phyloP scores from a whole-genome alignment of 371 early-diverging fungal species.

The Syncephalis fuscata region DNA sequence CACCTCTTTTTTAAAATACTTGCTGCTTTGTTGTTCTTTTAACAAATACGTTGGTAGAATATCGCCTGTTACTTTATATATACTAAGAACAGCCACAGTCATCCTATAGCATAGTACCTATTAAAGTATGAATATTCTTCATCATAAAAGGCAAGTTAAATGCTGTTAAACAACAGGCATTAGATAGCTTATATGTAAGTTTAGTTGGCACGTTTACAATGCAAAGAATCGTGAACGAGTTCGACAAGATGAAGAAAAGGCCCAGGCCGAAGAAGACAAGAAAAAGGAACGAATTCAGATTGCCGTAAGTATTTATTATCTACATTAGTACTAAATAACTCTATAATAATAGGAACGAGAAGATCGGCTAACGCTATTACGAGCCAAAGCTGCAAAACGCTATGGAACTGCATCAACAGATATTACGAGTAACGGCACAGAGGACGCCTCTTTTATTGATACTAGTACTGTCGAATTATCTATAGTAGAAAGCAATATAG shows the following conservation, averaged over 20 bases:
- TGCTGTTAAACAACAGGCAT: neutral
- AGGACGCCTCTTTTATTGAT: too few relatives aligned
- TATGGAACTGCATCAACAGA: too few relatives aligned
- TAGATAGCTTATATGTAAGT: neutral
- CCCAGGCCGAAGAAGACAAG: slow-evolving; percentile 24
- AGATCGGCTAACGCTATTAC: slow-evolving; percentile 23
- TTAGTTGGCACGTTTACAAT: slow-evolving; percentile 63
- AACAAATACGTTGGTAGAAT: too few relatives aligned
- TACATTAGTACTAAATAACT: neutral
- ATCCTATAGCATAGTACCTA: too few relatives aligned
- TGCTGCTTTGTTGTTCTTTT: too few relatives aligned
- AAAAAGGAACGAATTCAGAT: slow-evolving; percentile 20
- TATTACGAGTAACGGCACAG: too few relatives aligned
- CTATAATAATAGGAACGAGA: slow-evolving; percentile 31
- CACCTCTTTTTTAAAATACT: too few relatives aligned
- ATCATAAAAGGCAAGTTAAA: slow-evolving; percentile 37
- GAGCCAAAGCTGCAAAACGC: slow-evolving; percentile 4
- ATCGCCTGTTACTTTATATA: too few relatives aligned
- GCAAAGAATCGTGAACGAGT: slow-evolving; percentile 51
- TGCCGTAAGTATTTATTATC: slow-evolving; percentile 20
- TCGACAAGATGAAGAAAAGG: slow-evolving; percentile 45
- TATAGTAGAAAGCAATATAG: too few relatives aligned
- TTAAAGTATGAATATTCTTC: slow-evolving; percentile 42
- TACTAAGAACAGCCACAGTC: too few relatives aligned
- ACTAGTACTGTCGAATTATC: too few relatives aligned